phyloP scores from a whole-genome alignment of 805 yeast genomes.

The Sugiyamaella mastotermitis region DNA sequence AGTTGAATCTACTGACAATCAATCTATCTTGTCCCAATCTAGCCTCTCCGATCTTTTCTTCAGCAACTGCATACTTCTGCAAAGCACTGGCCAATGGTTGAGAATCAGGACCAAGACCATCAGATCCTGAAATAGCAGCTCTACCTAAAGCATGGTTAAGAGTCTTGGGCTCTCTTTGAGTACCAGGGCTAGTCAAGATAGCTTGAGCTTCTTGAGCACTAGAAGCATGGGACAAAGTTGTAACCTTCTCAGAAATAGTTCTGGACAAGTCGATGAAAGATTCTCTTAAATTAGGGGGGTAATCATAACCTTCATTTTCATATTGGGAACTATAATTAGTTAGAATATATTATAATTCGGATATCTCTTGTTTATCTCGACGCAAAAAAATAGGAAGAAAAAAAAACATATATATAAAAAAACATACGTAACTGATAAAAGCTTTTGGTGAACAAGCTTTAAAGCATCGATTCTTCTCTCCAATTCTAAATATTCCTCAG shows the following conservation, averaged over 20 bases:
- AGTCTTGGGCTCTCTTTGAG: conserved; percentile 62
- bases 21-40: conserved; percentile 76
- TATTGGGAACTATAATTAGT: conserved; percentile 41
- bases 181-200: conserved; percentile 49
- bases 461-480: conserved; percentile 70
- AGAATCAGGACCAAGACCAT: conserved; percentile 34
- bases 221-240: conserved; percentile 63
- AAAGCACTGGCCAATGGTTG: conserved; percentile 54
- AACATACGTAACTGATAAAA: conserved; percentile 45
- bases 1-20: conserved; percentile 63
- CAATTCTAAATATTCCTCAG: conserved; percentile 70
- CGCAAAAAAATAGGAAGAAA: background rate
- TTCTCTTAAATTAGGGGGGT: conserved; percentile 71
- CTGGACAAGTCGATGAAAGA: conserved; percentile 69
- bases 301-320: conserved; percentile 76
- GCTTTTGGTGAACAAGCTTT: conserved; percentile 56
- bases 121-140: conserved; percentile 55
- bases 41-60: conserved; percentile 73
- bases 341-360: conserved; percentile 22
- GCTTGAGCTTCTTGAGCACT: conserved; percentile 81
- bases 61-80: conserved; percentile 59
- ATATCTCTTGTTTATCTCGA: background rate
- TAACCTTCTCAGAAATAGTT: conserved; percentile 55
- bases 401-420: conserved; percentile 3
- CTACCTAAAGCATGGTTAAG: conserved; percentile 75